Evolutionary conservation across 805 yeast species (phyloP).

Genomic region (Teunomyces cretensis): DNA sequence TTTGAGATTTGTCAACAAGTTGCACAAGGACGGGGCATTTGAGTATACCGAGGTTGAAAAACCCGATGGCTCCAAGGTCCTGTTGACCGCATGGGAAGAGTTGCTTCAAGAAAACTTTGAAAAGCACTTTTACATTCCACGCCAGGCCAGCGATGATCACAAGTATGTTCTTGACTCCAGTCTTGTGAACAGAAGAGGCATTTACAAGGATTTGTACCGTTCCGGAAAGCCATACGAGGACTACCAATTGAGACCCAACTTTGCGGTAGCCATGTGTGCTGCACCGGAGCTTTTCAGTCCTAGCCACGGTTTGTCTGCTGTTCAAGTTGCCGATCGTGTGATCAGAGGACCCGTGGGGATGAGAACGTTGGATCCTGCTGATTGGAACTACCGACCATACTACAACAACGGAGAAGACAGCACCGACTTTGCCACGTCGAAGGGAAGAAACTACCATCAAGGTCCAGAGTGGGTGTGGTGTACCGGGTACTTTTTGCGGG

Average conservation of each 20-base stretch:
- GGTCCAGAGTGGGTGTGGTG: conserved; percentile 99
- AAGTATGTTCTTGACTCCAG: conserved; percentile 59
- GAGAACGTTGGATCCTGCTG: conserved; percentile 90
- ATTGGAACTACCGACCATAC: conserved; percentile 87
- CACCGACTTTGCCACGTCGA: conserved; percentile 86
- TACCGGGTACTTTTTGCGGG: conserved; percentile 82
- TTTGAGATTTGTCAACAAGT: conserved; percentile 70
- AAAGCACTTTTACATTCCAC: conserved; percentile 73
- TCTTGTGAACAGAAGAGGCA: conserved; percentile 85
- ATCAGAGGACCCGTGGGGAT: conserved; percentile 90
- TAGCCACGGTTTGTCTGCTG: conserved; percentile 59
- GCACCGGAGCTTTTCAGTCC: conserved; percentile 88
- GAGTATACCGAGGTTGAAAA: conserved; percentile 55
- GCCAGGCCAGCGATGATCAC: conserved; percentile 57
- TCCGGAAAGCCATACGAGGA: conserved; percentile 90
- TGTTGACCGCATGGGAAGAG: conserved; percentile 70
- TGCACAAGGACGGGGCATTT: conserved; percentile 56
- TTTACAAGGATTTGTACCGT: conserved; percentile 81
- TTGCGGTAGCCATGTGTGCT: conserved; percentile 88
- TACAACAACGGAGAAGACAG: conserved; percentile 79
- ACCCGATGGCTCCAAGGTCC: conserved; percentile 55
- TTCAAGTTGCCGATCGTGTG: conserved; percentile 66
- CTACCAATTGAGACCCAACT: conserved; percentile 89
- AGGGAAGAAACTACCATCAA: conserved; percentile 96
- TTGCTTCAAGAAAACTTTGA: conserved; percentile 75